Evolutionary conservation across 2,329 filamentous ascomycete species (phyloP).

Genomic region (Emmonsiellopsis sp.): DNA sequence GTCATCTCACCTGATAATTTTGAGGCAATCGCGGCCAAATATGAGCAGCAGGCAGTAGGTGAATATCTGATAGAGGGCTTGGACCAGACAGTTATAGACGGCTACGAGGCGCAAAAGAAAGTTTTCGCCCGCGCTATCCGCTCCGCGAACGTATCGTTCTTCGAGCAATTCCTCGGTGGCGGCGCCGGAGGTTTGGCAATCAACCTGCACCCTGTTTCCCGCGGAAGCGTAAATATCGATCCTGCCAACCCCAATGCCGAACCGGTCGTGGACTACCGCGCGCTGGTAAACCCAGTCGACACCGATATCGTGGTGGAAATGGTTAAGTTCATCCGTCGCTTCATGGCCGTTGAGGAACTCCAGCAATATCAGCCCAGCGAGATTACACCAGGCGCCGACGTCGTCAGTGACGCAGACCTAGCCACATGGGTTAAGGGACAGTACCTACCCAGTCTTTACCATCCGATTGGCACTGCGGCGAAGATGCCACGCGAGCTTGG

Average conservation of each 20-base stretch:
- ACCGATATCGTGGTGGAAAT: constrained; percentile 20
- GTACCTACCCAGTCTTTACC: constrained; percentile 27
- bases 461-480: constrained; percentile 21
- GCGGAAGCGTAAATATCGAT: constrained; percentile 33
- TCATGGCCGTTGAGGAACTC: constrained; percentile 5
- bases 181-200: not conserved
- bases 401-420: not conserved
- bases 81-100: not conserved
- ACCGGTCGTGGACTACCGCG: constrained; percentile 33
- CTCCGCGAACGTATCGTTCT: not conserved
- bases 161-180: not conserved
- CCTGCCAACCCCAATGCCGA: constrained; percentile 24
- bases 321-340: constrained; percentile 10
- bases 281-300: constrained; percentile 32
- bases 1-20: not conserved
- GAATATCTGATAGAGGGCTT: not conserved
- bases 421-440: constrained; percentile 16
- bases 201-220: constrained; percentile 27
- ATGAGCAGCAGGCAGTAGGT: not conserved
- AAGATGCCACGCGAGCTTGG: constrained; percentile 22
- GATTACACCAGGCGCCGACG: not conserved
- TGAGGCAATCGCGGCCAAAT: not conserved
- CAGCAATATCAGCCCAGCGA: not conserved
- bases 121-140: not conserved
- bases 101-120: not conserved